Evolutionary conservation across 495 filamentous ascomycete species (phyloP).

Genomic region (Neurospora sp.): DNA sequence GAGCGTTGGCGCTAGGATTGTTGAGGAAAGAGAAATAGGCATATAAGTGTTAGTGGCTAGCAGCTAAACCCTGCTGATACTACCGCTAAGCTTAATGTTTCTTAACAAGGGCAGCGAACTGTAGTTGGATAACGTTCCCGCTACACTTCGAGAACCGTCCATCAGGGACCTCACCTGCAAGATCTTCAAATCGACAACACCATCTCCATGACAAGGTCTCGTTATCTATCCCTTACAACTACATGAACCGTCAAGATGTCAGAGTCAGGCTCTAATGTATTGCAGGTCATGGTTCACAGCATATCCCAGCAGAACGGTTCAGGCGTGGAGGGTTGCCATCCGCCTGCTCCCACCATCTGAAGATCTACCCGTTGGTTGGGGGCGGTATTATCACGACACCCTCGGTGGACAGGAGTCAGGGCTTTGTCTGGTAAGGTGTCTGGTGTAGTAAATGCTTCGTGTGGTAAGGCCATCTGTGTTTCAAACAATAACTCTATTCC

Average conservation of each 20-base stretch:
- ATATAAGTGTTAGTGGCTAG: not conserved
- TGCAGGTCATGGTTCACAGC: not conserved
- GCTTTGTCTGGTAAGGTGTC: not conserved
- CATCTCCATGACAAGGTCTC: not conserved
- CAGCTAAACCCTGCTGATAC: not conserved
- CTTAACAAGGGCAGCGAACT: not conserved
- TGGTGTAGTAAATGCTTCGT: not conserved
- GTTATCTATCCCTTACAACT: not conserved
- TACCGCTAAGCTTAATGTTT: too few relatives aligned
- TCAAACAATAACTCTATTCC: not conserved
- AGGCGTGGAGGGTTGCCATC: not conserved
- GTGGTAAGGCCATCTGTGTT: not conserved
- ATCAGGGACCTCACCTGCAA: not conserved
- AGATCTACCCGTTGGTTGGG: not conserved
- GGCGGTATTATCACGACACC: not conserved
- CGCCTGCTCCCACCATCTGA: not conserved
- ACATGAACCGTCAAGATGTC: not conserved
- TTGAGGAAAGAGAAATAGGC: not conserved
- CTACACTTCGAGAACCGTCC: not conserved
- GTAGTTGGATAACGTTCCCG: not conserved
- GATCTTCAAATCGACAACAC: not conserved
- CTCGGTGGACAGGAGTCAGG: accelerated
- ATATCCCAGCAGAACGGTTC: not conserved
- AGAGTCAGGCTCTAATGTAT: not conserved
- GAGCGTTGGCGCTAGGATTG: not conserved